Evolutionary conservation across 2,329 filamentous ascomycete genomes (phyloP), one percentile per base, ranked within the genome.

Genomic region (Hortaea sp.): DNA sequence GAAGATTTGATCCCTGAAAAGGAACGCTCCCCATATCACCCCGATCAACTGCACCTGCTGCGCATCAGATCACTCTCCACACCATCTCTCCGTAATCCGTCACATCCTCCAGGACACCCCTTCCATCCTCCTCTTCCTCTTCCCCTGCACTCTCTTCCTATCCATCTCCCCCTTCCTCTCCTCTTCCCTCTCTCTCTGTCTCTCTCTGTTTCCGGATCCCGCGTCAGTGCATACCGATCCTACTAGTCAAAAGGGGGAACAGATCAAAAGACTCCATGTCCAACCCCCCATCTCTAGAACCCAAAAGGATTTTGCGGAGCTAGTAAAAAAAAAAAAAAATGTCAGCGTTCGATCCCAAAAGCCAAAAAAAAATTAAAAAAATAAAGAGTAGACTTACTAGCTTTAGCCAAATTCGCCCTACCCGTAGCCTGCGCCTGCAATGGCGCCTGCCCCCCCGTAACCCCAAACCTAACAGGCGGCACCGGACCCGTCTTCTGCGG

Each of bases 391-490:
- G 40, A 89, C 90, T 84, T 82, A 97, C 90, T 98, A 61, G 92
- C 92, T 79, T 94, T 86, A 44, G 85, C 77, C 56, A 98, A 75
- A 65, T 97, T 95, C 47, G 92, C 92, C 71, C 85, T 75, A 53
- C 92, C 92, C 5, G 92, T 98, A 29, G 88, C 77, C 70, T 97
- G 92, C 29, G 89, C 81, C 50, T 78, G 75, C 57, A 97, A 69
- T 66, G 85, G 92, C 68, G 88, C 88, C 29, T 80, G 71, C 9
- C 81, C 79, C 29, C 74, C 71, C 47, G 78, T 75, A 32, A 94
- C 82, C 35, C 92, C 92, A 64, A 98, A 98, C 49, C 88, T 79
- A 12, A 98, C 83, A 27, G 88, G 81, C 40, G 92, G 92, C 13
- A 90, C 74, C 5, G 92, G 92, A 0, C 87, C 87, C 6, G 87